phyloP scores from a whole-genome alignment of 2,329 filamentous ascomycete species.

The Hypoxylon sp. region DNA sequence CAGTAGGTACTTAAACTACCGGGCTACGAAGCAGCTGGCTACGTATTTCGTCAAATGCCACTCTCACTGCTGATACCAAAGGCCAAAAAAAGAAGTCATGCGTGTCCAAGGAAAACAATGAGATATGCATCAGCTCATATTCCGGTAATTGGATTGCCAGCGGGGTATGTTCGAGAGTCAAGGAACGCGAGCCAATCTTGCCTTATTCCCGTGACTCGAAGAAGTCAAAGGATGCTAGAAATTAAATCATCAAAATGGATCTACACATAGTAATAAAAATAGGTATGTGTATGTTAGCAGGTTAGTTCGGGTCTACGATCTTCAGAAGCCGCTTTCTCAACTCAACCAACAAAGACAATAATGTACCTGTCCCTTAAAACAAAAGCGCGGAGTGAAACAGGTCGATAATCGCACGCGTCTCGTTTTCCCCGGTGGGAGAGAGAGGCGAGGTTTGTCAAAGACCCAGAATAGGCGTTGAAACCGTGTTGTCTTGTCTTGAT shows the following conservation, averaged over 20 bases:
- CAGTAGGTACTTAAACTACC: too few relatives aligned
- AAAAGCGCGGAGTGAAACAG: conserved; percentile 28
- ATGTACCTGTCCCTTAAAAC: too few relatives aligned
- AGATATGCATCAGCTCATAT: conserved; percentile 3
- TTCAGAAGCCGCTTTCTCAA: too few relatives aligned
- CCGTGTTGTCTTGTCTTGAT: conserved; percentile 25
- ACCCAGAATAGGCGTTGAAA: conserved; percentile 15
- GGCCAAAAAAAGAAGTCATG: neutral
- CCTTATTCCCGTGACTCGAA: conserved; percentile 9
- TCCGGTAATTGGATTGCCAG: conserved; percentile 6
- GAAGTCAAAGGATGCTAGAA: conserved; percentile 1
- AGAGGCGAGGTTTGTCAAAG: conserved; percentile 10
- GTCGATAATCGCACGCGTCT: conserved; percentile 17
- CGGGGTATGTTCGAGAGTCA: conserved; percentile 6
- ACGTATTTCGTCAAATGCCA: too few relatives aligned
- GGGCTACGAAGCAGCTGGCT: too few relatives aligned
- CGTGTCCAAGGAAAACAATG: conserved; percentile 1
- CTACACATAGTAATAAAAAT: conserved; percentile 8
- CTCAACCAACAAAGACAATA: too few relatives aligned
- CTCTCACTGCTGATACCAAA: conserved; percentile 1
- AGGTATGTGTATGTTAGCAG: too few relatives aligned
- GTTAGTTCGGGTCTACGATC: too few relatives aligned
- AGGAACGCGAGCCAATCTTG: conserved; percentile 12
- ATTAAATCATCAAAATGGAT: conserved; percentile 8
- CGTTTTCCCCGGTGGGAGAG: conserved; percentile 12